phyloP scores from a whole-genome alignment of 106 monocot species.

The Dendrobium huoshanense region DNA sequence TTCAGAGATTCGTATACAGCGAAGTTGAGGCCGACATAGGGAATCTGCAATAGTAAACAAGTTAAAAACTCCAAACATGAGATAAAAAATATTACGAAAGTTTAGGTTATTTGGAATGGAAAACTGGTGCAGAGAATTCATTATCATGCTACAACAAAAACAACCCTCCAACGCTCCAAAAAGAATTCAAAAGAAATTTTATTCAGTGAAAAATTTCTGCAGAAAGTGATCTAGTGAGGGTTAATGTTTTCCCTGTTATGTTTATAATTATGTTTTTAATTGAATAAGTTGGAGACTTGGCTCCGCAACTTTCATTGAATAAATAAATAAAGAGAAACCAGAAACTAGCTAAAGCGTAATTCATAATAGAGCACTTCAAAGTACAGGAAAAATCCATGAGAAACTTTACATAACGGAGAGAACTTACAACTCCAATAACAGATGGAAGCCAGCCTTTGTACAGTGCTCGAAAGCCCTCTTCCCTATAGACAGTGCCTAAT shows the following conservation, averaged over 20 bases:
- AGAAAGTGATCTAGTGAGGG: background rate
- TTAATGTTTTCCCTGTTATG: background rate
- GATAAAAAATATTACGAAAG: too few species aligned
- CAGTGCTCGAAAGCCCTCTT: conserved; percentile 84
- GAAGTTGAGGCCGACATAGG: conserved; percentile 91
- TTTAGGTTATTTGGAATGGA: background rate
- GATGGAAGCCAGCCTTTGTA: conserved; percentile 99
- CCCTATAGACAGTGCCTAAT: conserved; percentile 53
- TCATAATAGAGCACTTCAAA: background rate
- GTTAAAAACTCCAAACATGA: background rate
- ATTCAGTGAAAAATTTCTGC: background rate
- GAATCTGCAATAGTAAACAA: conserved; percentile 37
- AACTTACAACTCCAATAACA: conserved; percentile 90
- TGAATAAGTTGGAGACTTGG: background rate
- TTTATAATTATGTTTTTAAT: background rate
- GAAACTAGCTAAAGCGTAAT: background rate
- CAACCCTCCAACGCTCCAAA: background rate
- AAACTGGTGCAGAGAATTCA: background rate
- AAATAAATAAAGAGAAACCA: too few species aligned
- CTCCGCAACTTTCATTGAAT: background rate
- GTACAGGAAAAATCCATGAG: background rate
- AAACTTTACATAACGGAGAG: background rate
- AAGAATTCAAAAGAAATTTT: background rate
- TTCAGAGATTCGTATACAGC: conserved; percentile 82
- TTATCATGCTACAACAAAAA: background rate